Percentiles rank a stretch among this genome's conserved stretches.
Evolutionary conservation across 1,284 basidiomycete species (phyloP).

Genomic region (Melanopsichium pennsylvanicum): DNA sequence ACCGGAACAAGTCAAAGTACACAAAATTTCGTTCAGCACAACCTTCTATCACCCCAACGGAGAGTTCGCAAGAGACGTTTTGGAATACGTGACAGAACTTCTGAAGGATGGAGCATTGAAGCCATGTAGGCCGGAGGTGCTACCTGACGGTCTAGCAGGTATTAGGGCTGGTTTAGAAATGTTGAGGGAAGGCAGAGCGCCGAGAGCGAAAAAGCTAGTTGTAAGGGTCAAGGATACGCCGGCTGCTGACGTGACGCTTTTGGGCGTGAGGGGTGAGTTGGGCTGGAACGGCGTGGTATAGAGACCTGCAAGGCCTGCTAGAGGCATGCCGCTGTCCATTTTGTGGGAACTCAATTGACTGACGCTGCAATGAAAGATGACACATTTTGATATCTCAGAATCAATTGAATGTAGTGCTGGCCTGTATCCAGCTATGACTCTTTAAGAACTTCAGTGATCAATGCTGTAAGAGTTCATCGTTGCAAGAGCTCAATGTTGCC

Average conservation of each 20-base stretch:
- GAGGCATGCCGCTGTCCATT: too few relatives aligned
- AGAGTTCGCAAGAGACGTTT: constrained; percentile 15
- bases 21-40: constrained; percentile 56
- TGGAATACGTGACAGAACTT: constrained; percentile 19
- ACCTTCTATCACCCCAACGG: constrained; percentile 51
- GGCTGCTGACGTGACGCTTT: constrained; percentile 43
- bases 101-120: constrained; percentile 16
- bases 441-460: too few relatives aligned
- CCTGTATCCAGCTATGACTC: too few relatives aligned
- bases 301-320: too few relatives aligned
- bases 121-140: constrained; percentile 35
- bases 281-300: constrained; percentile 56
- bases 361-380: too few relatives aligned
- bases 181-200: constrained; percentile 50
- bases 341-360: too few relatives aligned
- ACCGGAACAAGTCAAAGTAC: constrained; percentile 19
- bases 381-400: too few relatives aligned
- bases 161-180: constrained; percentile 51
- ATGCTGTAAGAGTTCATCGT: too few relatives aligned
- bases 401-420: too few relatives aligned
- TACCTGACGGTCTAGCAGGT: constrained; percentile 54
- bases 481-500: too few relatives aligned
- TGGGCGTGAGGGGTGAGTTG: constrained; percentile 49
- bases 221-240: constrained; percentile 51
- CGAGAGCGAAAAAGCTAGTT: constrained; percentile 53